Percentiles rank a stretch among this genome's conserved stretches.
Conservation (phyloP, 345 rosid species). For the Conringia planisiliqua region DNA sequence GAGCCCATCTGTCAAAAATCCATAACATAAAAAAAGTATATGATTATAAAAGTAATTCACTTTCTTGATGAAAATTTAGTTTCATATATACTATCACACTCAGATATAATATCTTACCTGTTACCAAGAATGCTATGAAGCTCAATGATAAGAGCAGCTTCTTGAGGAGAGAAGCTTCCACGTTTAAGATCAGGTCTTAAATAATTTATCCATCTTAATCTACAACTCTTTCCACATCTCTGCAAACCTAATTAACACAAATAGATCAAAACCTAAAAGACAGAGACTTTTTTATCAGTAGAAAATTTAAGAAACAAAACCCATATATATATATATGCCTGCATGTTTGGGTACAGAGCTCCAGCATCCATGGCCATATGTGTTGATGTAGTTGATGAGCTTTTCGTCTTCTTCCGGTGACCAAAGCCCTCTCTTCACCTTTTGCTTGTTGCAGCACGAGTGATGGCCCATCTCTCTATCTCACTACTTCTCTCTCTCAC, state of each 20-base stretch:
- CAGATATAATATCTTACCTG: slow-evolving; percentile 43
- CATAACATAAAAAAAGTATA: not conserved
- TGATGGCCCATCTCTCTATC: slow-evolving; percentile 70
- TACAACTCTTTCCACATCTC: slow-evolving; percentile 98
- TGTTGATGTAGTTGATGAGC: slow-evolving; percentile 82
- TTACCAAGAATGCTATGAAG: slow-evolving; percentile 94
- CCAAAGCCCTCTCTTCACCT: slow-evolving; percentile 97
- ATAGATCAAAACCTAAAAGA: not conserved
- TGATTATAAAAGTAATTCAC: not conserved
- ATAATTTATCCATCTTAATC: slow-evolving; percentile 95
- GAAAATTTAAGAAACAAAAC: slow-evolving; percentile 4
- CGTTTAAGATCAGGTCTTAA: slow-evolving; percentile 91
- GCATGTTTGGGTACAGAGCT: slow-evolving; percentile 97
- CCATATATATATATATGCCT: slow-evolving; percentile 42
- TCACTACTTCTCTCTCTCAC: not conserved
- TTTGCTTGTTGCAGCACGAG: slow-evolving; percentile 98
- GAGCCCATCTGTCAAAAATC: slow-evolving; percentile 69
- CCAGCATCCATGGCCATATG: slow-evolving; percentile 98
- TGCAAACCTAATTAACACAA: slow-evolving; percentile 57
- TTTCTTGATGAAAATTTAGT: not conserved
- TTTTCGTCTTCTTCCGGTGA: slow-evolving; percentile 99
- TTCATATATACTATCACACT: not conserved
- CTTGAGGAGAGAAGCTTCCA: slow-evolving; percentile 94
- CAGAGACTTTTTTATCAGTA: not conserved
- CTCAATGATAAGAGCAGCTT: slow-evolving; percentile 89